Percentiles rank a stretch among this genome's conserved stretches.
phyloP scores from a whole-genome alignment of 768 basidiomycete species.

The Mycena capillaripes region DNA sequence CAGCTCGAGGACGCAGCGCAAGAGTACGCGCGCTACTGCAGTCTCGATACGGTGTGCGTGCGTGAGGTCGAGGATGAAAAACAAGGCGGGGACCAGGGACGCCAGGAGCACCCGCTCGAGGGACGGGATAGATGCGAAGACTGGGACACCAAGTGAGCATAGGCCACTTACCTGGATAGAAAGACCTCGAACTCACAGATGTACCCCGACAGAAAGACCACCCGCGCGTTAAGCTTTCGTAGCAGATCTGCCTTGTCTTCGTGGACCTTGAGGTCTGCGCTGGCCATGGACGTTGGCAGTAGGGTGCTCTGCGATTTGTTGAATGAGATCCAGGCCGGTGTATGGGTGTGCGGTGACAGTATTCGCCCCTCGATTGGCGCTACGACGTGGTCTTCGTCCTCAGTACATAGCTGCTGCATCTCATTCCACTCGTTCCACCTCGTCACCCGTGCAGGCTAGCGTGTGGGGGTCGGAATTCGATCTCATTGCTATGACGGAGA shows the following conservation, averaged over 20 bases:
- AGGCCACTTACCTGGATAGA: too few species aligned
- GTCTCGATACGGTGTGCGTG: constrained; percentile 32
- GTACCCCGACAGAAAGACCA: constrained; percentile 23
- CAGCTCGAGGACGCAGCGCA: constrained; percentile 23
- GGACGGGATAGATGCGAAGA: constrained; percentile 31
- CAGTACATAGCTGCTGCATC: constrained; percentile 5
- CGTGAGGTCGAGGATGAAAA: constrained; percentile 26
- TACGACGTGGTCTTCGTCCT: constrained; percentile 16
- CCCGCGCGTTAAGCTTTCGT: constrained; percentile 28
- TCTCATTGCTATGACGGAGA: constrained; percentile 31
- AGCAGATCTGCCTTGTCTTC: constrained; percentile 3
- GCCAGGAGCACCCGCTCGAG: constrained; percentile 14
- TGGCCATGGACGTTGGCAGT: background rate
- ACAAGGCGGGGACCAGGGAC: background rate
- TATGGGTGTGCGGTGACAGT: constrained; percentile 16
- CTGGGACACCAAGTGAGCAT: too few species aligned
- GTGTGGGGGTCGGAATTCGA: constrained; percentile 22
- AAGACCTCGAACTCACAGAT: constrained; percentile 8
- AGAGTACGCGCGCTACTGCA: constrained; percentile 11
- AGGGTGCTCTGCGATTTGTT: background rate
- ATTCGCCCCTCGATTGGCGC: constrained; percentile 10
- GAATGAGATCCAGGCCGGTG: constrained; percentile 13
- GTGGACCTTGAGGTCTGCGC: background rate
- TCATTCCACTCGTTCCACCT: constrained; percentile 41
- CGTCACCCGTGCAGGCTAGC: constrained; percentile 35